Percentiles rank a stretch among this genome's conserved stretches.
Evolutionary conservation across 2,329 filamentous ascomycete species (phyloP).

Genomic region (Dissoconium aciculare): DNA sequence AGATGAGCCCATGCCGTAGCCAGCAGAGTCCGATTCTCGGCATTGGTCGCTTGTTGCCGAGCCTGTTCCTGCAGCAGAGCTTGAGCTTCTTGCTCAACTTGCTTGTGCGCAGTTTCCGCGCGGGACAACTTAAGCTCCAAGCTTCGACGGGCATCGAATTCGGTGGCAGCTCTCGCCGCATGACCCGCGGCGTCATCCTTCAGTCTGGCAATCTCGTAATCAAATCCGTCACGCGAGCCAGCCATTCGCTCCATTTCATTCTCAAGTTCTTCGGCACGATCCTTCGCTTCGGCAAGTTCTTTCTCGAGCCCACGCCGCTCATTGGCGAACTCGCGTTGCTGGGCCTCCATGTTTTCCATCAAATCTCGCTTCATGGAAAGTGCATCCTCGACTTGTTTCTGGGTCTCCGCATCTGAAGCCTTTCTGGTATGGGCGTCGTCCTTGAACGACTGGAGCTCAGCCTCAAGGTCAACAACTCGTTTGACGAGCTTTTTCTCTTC

Average conservation of each 20-base stretch:
- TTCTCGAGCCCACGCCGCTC: conserved; percentile 72
- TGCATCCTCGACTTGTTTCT: conserved; percentile 62
- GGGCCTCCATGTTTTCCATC: conserved; percentile 82
- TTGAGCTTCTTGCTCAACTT: conserved; percentile 25
- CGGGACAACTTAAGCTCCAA: conserved; percentile 37
- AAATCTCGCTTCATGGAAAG: conserved; percentile 89
- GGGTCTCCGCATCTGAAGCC: conserved; percentile 46
- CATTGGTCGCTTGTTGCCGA: conserved; percentile 33
- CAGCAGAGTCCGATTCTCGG: conserved; percentile 21
- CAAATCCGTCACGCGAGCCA: conserved; percentile 67
- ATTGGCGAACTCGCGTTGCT: conserved; percentile 73
- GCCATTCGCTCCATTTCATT: conserved; percentile 78
- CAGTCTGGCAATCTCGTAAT: conserved; percentile 54
- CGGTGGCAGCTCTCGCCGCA: conserved; percentile 47
- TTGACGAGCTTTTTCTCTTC: conserved; percentile 48
- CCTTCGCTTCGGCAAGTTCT: conserved; percentile 62
- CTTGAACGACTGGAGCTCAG: conserved; percentile 59
- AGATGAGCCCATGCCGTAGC: conserved; percentile 26
- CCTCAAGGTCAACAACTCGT: conserved; percentile 54
- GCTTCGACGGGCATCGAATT: conserved; percentile 46
- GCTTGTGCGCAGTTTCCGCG: conserved; percentile 15
- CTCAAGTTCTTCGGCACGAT: conserved; percentile 73
- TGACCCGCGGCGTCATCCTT: conserved; percentile 39
- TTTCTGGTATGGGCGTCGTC: conserved; percentile 46
- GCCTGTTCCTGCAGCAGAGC: conserved; percentile 45